Conservation (phyloP, 2,329 filamentous ascomycete genomes). For the Atkinsonella hypoxylon region DNA sequence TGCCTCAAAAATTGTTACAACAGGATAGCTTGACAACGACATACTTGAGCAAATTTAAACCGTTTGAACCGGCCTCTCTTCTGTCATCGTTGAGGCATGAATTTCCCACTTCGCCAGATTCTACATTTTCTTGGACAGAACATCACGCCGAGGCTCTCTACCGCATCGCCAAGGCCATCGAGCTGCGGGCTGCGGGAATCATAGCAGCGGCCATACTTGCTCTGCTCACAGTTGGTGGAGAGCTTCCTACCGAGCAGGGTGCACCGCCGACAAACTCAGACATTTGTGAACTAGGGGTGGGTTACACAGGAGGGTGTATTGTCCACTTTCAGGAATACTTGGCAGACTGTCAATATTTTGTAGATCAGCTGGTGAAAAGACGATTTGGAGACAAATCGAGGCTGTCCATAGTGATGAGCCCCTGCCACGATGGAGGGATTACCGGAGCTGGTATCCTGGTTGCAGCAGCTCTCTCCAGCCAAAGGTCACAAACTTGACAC, state of each 20-base stretch:
- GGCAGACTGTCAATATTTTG: constrained; percentile 54
- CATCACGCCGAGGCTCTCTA: constrained; percentile 48
- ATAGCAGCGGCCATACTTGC: constrained; percentile 63
- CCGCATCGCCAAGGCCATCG: constrained; percentile 56
- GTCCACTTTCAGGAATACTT: constrained; percentile 68
- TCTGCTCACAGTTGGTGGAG: constrained; percentile 54
- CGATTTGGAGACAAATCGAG: constrained; percentile 18
- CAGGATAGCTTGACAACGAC: constrained; percentile 57
- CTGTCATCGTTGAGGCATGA: constrained; percentile 35
- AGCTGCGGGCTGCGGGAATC: constrained; percentile 60
- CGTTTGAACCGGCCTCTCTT: constrained; percentile 32
- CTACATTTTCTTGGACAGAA: constrained; percentile 49
- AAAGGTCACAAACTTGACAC: constrained; percentile 7
- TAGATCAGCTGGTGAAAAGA: constrained; percentile 40
- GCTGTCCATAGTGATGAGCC: constrained; percentile 35
- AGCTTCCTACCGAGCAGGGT: constrained; percentile 35
- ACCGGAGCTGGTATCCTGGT: constrained; percentile 50
- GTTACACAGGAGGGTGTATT: constrained; percentile 71
- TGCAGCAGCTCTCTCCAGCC: constrained; percentile 26
- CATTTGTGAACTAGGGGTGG: constrained; percentile 53
- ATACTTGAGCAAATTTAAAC: constrained; percentile 59
- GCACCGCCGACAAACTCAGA: constrained; percentile 5
- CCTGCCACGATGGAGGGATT: constrained; percentile 51
- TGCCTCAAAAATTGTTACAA: constrained; percentile 44
- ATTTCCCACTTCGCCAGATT: constrained; percentile 37